These are phyloP conservation scores for Arxiozyma slooffiae DNA, from an alignment of 1,139 yeast species.

Conservation along the genomic window DNA sequence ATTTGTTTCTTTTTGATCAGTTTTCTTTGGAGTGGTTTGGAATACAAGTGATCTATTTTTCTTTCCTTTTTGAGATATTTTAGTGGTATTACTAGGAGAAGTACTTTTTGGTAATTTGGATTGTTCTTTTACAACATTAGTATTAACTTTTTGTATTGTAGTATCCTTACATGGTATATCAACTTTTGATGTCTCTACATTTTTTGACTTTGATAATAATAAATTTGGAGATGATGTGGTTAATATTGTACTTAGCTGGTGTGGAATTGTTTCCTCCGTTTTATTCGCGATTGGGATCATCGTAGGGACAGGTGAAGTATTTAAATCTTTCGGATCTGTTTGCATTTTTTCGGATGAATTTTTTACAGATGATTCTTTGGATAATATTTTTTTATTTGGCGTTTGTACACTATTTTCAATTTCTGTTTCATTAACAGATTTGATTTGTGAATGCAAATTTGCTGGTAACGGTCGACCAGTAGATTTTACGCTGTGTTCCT, in stretches of 20 bases:
- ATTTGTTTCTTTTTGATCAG: neutral
- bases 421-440: neutral
- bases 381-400: neutral
- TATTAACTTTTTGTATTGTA: too few relatives aligned
- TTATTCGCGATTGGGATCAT: neutral
- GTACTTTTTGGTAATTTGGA: neutral
- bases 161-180: too few relatives aligned
- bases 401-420: neutral
- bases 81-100: neutral
- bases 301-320: neutral
- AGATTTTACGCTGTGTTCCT: neutral
- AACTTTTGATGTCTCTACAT: too few relatives aligned
- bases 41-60: neutral
- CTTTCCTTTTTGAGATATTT: neutral
- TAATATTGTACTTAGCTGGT: neutral
- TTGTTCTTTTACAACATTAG: neutral
- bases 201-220: neutral
- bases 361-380: neutral
- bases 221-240: neutral
- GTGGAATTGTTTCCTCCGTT: neutral
- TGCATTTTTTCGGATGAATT: too few relatives aligned
- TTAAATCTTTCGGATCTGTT: neutral
- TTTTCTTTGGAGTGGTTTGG: neutral
- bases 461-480: neutral
- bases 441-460: neutral